A percentile compares a stretch with the other conserved stretches of the same genome.
phyloP scores from a whole-genome alignment of 345 rosid genomes.

The Turnera subulata region DNA sequence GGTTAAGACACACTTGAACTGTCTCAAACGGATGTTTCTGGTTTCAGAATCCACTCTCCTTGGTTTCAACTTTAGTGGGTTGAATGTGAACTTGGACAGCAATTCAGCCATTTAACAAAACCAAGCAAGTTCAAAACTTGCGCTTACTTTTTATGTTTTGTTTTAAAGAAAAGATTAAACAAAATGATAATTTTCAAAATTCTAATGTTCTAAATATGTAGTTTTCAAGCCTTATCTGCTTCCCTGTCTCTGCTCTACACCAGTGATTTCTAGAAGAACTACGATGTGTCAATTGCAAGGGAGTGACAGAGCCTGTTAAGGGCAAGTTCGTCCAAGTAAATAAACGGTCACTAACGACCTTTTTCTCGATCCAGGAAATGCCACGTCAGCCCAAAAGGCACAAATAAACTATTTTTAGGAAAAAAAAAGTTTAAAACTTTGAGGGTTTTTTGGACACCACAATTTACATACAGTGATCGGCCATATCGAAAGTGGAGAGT shows the following conservation, averaged over 20 bases:
- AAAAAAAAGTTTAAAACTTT: not conserved
- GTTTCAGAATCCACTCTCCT: conserved; percentile 8
- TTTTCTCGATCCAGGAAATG: not conserved
- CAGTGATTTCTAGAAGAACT: not conserved
- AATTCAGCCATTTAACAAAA: conserved; percentile 29
- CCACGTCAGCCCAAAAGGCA: conserved; percentile 16
- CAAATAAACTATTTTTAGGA: not conserved
- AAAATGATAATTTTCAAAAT: no score
- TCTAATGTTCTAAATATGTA: no score
- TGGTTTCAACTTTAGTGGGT: conserved; percentile 12
- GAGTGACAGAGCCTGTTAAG: not conserved
- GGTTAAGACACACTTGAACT: conserved; percentile 28
- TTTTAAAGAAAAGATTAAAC: no score
- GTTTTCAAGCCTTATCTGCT: conserved; percentile 10
- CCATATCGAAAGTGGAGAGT: conserved; percentile 96
- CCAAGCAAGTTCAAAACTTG: not conserved
- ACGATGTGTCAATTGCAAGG: not conserved
- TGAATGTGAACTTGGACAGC: conserved; percentile 26
- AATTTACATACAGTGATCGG: conserved; percentile 72
- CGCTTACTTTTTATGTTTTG: no score
- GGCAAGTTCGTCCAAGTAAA: not conserved
- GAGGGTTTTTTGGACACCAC: not conserved
- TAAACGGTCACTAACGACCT: not conserved
- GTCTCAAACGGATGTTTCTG: conserved; percentile 16
- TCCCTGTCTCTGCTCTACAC: conserved; percentile 4